phyloP scores from a whole-genome alignment of 345 rosid species.

The Reutealis trisperma region DNA sequence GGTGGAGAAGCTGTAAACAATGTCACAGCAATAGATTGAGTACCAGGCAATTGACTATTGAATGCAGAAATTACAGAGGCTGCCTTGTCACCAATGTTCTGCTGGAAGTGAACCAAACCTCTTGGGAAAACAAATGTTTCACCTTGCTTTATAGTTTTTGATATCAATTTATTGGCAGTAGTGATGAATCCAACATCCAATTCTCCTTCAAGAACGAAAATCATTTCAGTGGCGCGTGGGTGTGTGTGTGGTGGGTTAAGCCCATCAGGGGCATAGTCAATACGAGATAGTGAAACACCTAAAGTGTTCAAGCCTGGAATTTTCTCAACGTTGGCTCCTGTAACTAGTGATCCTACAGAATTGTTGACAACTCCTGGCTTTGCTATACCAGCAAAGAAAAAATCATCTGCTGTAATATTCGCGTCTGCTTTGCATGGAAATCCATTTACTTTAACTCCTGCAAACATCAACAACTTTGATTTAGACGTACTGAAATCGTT shows the following conservation, averaged over 20 bases:
- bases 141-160: conserved; percentile 20
- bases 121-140: conserved; percentile 31
- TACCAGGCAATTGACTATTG: conserved; percentile 34
- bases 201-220: conserved; percentile 29
- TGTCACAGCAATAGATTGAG: conserved; percentile 28
- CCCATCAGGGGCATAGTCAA: conserved; percentile 23
- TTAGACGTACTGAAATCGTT: too few species aligned
- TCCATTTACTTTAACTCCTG: conserved; percentile 32
- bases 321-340: conserved; percentile 28
- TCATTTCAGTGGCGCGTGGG: conserved; percentile 34
- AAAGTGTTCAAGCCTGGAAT: conserved; percentile 35
- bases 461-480: neutral
- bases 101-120: conserved; percentile 33
- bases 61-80: conserved; percentile 32
- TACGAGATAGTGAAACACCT: conserved; percentile 26
- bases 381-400: conserved; percentile 26
- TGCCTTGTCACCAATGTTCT: conserved; percentile 21
- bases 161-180: conserved; percentile 24
- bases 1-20: conserved; percentile 24
- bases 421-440: conserved; percentile 30
- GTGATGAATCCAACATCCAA: conserved; percentile 34
- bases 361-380: conserved; percentile 23
- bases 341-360: conserved; percentile 30
- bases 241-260: conserved; percentile 37
- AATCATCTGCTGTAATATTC: conserved; percentile 26